Conservation (phyloP, 371 early-diverging fungal species). For the Mucor mucedo region DNA sequence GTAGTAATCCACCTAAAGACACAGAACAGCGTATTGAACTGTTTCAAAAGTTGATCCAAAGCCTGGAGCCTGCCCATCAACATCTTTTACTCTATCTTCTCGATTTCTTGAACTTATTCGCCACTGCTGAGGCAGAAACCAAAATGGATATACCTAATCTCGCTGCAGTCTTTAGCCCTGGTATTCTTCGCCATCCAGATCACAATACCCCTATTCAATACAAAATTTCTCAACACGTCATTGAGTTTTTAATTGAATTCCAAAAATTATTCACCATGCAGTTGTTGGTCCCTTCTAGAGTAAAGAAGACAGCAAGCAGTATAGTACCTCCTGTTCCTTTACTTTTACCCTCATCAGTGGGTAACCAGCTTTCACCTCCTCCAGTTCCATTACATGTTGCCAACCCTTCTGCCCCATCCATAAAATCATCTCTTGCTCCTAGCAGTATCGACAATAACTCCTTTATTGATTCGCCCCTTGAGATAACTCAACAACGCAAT, state of each 20-base stretch:
- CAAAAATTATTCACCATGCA: constrained; percentile 52
- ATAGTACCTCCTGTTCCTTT: constrained; percentile 21
- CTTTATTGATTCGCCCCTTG: constrained; percentile 15
- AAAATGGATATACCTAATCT: constrained; percentile 58
- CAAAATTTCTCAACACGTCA: constrained; percentile 58
- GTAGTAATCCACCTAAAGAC: constrained; percentile 25
- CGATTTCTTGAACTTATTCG: constrained; percentile 57
- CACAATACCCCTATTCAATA: constrained; percentile 63
- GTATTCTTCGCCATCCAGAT: constrained; percentile 58
- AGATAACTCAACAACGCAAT: constrained; percentile 1
- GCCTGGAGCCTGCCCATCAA: constrained; percentile 55
- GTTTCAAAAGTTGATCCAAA: constrained; percentile 52
- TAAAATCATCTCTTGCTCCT: not conserved
- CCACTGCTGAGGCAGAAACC: constrained; percentile 47
- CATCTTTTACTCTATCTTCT: constrained; percentile 60
- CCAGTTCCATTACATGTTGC: not conserved
- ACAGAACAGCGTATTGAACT: constrained; percentile 39
- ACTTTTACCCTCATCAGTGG: constrained; percentile 16
- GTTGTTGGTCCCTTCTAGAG: constrained; percentile 6
- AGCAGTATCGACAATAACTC: not conserved
- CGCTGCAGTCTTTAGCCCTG: constrained; percentile 63
- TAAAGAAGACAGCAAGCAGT: constrained; percentile 4
- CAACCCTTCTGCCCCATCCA: not conserved
- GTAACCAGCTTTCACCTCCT: not conserved
- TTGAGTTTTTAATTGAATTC: constrained; percentile 59